A percentile compares a stretch with the other conserved stretches of the same genome.
Conservation (phyloP, 306 rosid genomes). For the Myrica gale region DNA sequence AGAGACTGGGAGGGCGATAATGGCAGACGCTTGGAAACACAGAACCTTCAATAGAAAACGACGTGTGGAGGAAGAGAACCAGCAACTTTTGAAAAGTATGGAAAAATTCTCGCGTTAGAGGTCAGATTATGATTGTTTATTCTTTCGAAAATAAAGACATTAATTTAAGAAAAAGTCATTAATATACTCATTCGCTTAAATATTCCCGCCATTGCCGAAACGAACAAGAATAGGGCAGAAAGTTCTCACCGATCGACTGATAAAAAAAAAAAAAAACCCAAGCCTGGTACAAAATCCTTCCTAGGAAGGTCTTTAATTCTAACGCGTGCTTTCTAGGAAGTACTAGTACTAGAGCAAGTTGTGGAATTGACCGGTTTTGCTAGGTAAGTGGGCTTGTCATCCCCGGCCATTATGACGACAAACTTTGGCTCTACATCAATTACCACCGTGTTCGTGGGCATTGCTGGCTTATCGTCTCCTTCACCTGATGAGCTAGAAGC, state of each 20-base stretch:
- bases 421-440: conserved; percentile 32
- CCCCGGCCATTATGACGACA: conserved; percentile 55
- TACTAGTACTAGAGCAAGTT: neutral
- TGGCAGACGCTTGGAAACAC: too few relatives aligned
- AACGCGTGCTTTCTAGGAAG: neutral
- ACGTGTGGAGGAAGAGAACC: neutral
- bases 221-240: neutral
- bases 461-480: conserved; percentile 16
- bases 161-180: neutral
- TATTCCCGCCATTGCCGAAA: conserved; percentile 6
- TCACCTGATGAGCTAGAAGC: conserved; percentile 20
- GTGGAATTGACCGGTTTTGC: conserved; percentile 30
- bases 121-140: neutral
- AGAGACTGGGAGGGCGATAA: too few relatives aligned
- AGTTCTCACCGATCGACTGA: neutral
- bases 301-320: too few relatives aligned
- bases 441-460: neutral
- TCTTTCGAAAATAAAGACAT: too few relatives aligned
- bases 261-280: neutral
- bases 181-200: neutral
- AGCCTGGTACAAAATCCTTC: neutral
- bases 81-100: neutral
- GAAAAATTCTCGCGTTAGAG: neutral
- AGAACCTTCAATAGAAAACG: too few relatives aligned
- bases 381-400: conserved; percentile 41